phyloP scores from a whole-genome alignment of 2,329 filamentous ascomycete genomes.

The Metarhizium guizhouense region DNA sequence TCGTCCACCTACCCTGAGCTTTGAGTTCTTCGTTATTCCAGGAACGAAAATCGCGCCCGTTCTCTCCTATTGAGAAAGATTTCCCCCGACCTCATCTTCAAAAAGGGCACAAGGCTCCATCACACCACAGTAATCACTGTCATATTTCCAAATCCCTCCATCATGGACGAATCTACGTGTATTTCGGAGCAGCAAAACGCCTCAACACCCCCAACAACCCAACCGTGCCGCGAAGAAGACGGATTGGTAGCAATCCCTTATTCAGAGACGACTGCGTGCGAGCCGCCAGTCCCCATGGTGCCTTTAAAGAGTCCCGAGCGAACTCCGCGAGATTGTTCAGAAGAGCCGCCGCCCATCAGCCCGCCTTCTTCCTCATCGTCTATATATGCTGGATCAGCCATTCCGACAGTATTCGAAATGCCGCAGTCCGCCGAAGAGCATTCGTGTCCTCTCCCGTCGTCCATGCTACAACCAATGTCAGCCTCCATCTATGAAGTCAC shows the following conservation, averaged over 20 bases:
- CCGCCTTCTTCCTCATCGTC: background rate
- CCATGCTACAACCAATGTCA: background rate
- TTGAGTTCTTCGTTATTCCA: background rate
- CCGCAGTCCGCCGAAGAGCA: background rate
- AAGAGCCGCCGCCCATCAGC: background rate
- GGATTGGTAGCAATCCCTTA: background rate
- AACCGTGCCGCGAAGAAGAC: background rate
- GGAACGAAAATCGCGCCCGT: background rate
- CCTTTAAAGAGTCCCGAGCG: background rate
- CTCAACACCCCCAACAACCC: background rate
- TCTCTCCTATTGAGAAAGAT: background rate
- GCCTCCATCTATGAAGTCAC: background rate
- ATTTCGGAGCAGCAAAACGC: background rate
- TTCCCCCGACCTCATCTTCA: background rate
- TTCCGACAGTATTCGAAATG: background rate
- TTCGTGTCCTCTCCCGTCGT: background rate
- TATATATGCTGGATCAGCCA: background rate
- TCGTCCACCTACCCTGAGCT: background rate
- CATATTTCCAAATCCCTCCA: background rate
- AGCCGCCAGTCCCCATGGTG: background rate
- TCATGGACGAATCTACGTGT: background rate
- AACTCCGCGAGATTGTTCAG: background rate
- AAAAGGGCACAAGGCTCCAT: background rate
- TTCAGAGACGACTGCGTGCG: background rate
- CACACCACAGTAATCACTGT: background rate